Percentiles rank a stretch among this genome's conserved stretches.
These are phyloP conservation scores for Schwanniomyces vanrijiae DNA, from an alignment of 805 yeast species.

Conservation along the genomic window DNA sequence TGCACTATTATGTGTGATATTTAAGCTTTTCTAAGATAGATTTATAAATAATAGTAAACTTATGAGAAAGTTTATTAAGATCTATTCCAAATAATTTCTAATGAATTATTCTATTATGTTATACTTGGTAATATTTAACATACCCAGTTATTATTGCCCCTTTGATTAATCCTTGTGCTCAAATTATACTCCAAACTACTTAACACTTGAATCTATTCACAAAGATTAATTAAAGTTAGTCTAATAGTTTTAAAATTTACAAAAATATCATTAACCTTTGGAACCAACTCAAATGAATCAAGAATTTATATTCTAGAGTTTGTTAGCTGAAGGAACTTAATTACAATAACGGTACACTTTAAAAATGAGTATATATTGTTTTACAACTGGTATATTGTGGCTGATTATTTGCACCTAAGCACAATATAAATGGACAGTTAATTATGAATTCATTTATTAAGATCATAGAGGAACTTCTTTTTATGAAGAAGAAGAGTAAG, in stretches of 20 bases:
- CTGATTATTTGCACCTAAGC: not conserved
- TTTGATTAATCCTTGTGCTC: constrained; percentile 11
- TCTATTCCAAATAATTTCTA: too few relatives aligned
- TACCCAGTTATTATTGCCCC: constrained; percentile 13
- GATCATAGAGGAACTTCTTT: not conserved
- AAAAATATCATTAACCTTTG: not conserved
- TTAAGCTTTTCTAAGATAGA: too few relatives aligned
- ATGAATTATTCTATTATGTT: too few relatives aligned
- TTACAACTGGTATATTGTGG: not conserved
- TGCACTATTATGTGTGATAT: too few relatives aligned
- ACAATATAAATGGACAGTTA: not conserved
- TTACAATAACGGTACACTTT: not conserved
- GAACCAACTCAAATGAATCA: not conserved
- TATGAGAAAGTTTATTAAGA: too few relatives aligned
- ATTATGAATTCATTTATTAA: not conserved
- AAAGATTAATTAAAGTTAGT: not conserved
- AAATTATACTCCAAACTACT: constrained; percentile 4
- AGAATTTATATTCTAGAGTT: not conserved
- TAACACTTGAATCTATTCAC: constrained; percentile 3
- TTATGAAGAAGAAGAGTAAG: not conserved
- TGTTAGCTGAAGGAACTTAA: not conserved
- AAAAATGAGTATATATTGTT: not conserved
- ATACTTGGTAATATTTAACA: too few relatives aligned
- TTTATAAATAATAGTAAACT: too few relatives aligned
- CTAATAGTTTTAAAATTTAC: not conserved